Percentiles rank a stretch among this genome's conserved stretches.
These are phyloP conservation scores for Calcarisporium arbuscula DNA, from an alignment of 2,329 filamentous ascomycete genomes.

Conservation along the genomic window DNA sequence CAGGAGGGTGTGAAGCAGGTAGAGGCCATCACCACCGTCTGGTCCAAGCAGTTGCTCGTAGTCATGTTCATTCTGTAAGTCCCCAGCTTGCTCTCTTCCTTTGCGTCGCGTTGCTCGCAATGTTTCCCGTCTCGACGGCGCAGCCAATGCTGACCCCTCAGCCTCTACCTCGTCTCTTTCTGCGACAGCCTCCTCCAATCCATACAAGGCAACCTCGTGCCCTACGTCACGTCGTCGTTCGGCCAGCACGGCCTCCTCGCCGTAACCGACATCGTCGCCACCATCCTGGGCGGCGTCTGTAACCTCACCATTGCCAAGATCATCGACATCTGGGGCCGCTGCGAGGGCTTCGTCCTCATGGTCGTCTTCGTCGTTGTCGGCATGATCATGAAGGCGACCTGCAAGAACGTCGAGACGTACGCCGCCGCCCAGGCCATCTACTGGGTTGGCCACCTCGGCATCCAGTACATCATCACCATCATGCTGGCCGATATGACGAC, in stretches of 20 bases:
- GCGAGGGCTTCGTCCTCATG: slow-evolving; percentile 37
- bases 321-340: slow-evolving; percentile 42
- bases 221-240: slow-evolving; percentile 62
- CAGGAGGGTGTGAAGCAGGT: slow-evolving; percentile 33
- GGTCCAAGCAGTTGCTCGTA: slow-evolving; percentile 28
- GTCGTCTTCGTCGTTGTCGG: slow-evolving; percentile 40
- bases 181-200: slow-evolving; percentile 28
- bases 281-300: slow-evolving; percentile 31
- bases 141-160: slow-evolving; percentile 15
- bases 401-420: slow-evolving; percentile 50
- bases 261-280: slow-evolving; percentile 56
- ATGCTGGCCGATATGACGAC: slow-evolving; percentile 37
- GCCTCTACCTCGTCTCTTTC: slow-evolving; percentile 33
- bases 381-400: slow-evolving; percentile 59
- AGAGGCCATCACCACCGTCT: slow-evolving; percentile 32
- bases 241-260: slow-evolving; percentile 59
- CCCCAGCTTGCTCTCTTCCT: too few relatives aligned
- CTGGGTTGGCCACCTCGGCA: slow-evolving; percentile 46
- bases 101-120: too few relatives aligned
- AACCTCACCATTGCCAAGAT: slow-evolving; percentile 39
- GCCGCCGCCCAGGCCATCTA: slow-evolving; percentile 58
- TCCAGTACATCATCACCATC: slow-evolving; percentile 33
- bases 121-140: too few relatives aligned
- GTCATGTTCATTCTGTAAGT: slow-evolving; percentile 31
- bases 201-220: slow-evolving; percentile 43